Evolutionary conservation across 768 basidiomycete genomes (phyloP), one percentile per base, ranked within the genome.

Genomic region (Trametes villosa): DNA sequence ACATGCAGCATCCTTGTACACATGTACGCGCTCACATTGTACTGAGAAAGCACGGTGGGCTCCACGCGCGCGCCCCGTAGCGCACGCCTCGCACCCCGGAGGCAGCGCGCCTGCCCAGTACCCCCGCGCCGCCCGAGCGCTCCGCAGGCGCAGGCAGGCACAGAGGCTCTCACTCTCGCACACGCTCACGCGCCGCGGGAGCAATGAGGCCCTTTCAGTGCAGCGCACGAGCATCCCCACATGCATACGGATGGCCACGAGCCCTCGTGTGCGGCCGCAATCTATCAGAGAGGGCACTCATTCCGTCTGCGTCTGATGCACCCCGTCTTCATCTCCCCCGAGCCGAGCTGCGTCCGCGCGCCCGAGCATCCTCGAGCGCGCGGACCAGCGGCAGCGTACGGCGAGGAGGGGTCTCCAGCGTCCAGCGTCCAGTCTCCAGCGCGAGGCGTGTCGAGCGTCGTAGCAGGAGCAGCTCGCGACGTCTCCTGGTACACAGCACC

Each of bases 151-250:
- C n/a, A n/a, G n/a, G n/a, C n/a, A n/a, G n/a, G n/a, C n/a, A n/a
- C n/a, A n/a, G n/a, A n/a, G n/a, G n/a, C n/a, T n/a, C n/a, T n/a
- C n/a, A n/a, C n/a, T n/a, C n/a, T n/a, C n/a, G 4, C 29, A 17
- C 48, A 49, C 48, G 48, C 48, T 31, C 48, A 49, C 48, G 48
- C 17, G n/a, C 48, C 48, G 53, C 53, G 53, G 53, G 20, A 45
- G 40, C 41, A 54, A 44, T 30, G 53, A 53, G 38, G 36, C 24
- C 29, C 44, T 27, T 17, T 24, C 13, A 20, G 1, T 6, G 47
- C 4, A n/a, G 8, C 47, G 13, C 30, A 18, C 36, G 36, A 38
- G 36, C 13, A 38, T 15, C 13, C 36, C 13, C 15, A 38, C 15
- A 34, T 34, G n/a, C n/a, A n/a, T 13, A 26, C 17, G 17, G 46